Evolutionary conservation across 163 green algal genomes (phyloP).

Genomic region (Scenedesmus sp.): DNA sequence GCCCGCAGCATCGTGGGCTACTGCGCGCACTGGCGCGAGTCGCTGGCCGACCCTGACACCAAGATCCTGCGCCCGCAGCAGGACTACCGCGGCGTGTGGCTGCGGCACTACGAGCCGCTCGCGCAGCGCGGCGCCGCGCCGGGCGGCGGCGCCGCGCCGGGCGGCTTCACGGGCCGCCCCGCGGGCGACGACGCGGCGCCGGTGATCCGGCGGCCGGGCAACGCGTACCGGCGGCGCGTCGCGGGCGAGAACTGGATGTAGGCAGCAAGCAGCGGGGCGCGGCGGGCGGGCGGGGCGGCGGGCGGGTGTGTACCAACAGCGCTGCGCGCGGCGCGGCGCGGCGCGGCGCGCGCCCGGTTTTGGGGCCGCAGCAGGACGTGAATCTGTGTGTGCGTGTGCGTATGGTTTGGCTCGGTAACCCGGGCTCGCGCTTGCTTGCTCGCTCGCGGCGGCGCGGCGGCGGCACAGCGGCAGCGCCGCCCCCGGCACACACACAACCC

Average conservation of each 20-base stretch:
- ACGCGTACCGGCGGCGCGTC: slow-evolving; percentile 84
- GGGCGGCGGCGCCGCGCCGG: not conserved
- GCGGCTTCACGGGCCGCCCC: not conserved
- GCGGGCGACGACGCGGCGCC: slow-evolving; percentile 35
- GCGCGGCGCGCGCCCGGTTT: too few species aligned
- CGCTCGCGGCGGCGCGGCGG: too few species aligned
- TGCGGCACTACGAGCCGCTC: slow-evolving; percentile 73
- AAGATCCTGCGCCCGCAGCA: slow-evolving; percentile 99
- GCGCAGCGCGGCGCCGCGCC: slow-evolving; percentile 19
- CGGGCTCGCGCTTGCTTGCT: too few species aligned
- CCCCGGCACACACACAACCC: too few species aligned
- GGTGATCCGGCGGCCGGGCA: slow-evolving; percentile 68
- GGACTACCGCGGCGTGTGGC: slow-evolving; percentile 93
- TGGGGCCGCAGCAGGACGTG: too few species aligned
- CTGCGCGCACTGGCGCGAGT: slow-evolving; percentile 98
- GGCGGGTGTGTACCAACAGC: too few species aligned
- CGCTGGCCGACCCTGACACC: slow-evolving; percentile 92
- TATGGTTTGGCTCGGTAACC: too few species aligned
- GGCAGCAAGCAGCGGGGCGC: not conserved
- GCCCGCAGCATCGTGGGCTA: slow-evolving; percentile 87
- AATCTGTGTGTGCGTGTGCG: too few species aligned
- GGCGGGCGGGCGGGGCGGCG: not conserved
- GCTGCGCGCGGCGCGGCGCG: too few species aligned
- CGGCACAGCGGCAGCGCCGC: too few species aligned
- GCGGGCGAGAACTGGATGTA: slow-evolving; percentile 74